These are phyloP conservation scores for Pseudogymnoascus destructans DNA, from an alignment of 2,329 filamentous ascomycete species.

Conservation along the genomic window DNA sequence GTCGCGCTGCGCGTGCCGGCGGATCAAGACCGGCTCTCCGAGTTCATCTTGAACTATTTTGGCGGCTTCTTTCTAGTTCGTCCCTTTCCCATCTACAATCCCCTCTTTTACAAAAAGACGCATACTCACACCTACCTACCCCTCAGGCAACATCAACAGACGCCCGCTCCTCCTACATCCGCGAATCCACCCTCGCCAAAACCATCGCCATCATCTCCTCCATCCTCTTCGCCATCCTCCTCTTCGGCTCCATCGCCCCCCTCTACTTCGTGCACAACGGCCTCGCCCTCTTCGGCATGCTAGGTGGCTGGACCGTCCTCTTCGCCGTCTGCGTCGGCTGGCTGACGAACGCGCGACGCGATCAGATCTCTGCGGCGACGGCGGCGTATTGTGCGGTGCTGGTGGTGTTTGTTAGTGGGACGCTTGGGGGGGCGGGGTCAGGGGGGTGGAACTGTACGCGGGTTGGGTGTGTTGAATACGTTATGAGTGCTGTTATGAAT, in stretches of 20 bases:
- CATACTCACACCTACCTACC: neutral
- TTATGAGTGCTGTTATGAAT: neutral
- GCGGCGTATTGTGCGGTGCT: conserved; percentile 18
- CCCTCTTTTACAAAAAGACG: neutral
- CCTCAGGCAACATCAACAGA: conserved; percentile 8
- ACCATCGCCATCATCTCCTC: conserved; percentile 12
- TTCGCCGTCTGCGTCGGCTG: conserved; percentile 18
- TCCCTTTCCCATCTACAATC: neutral
- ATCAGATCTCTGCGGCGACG: conserved; percentile 17
- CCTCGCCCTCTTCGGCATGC: conserved; percentile 14
- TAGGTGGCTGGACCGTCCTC: conserved; percentile 16
- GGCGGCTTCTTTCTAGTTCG: conserved; percentile 12
- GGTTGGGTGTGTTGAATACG: neutral
- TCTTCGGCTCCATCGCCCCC: conserved; percentile 16
- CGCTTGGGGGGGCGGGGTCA: conserved; percentile 11
- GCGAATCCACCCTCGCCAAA: conserved; percentile 9
- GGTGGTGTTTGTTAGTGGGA: conserved; percentile 17
- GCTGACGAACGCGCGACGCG: conserved; percentile 17
- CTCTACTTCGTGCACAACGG: conserved; percentile 14
- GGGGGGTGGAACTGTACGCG: neutral
- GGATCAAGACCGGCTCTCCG: conserved; percentile 21
- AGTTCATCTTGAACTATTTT: conserved; percentile 22
- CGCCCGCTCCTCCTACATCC: conserved; percentile 13
- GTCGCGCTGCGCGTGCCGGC: conserved; percentile 20
- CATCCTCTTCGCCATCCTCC: conserved; percentile 14